phyloP scores from a whole-genome alignment of 2,329 filamentous ascomycete species.

The Cladosporium sp. region DNA sequence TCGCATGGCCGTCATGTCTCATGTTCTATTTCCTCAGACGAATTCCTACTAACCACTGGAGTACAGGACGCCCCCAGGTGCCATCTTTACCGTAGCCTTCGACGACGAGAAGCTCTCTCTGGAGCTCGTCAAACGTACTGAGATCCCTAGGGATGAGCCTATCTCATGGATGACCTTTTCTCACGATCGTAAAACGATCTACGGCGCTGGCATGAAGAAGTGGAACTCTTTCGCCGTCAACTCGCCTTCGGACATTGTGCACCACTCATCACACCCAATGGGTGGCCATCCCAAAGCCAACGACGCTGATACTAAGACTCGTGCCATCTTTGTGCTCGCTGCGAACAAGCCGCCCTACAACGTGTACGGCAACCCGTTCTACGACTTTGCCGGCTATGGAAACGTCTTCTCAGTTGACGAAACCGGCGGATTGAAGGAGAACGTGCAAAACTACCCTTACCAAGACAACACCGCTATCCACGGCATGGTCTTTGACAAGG shows the following conservation, averaged over 20 bases:
- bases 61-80: slow-evolving; percentile 67
- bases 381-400: slow-evolving; percentile 76
- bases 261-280: slow-evolving; percentile 70
- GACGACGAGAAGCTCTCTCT: slow-evolving; percentile 75
- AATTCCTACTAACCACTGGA: background rate
- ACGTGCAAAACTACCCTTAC: slow-evolving; percentile 71
- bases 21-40: no score
- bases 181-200: slow-evolving; percentile 76
- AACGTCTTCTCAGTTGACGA: slow-evolving; percentile 64
- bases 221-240: slow-evolving; percentile 79
- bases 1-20: no score
- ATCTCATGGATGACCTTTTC: slow-evolving; percentile 89
- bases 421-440: slow-evolving; percentile 55
- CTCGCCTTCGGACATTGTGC: slow-evolving; percentile 69
- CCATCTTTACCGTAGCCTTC: slow-evolving; percentile 85
- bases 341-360: slow-evolving; percentile 72
- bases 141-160: slow-evolving; percentile 76
- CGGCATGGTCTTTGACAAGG: slow-evolving; percentile 75
- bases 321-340: slow-evolving; percentile 83
- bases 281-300: slow-evolving; percentile 67
- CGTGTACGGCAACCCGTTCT: slow-evolving; percentile 89
- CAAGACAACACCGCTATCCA: slow-evolving; percentile 68
- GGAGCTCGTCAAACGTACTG: slow-evolving; percentile 72
- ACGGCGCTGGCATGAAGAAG: slow-evolving; percentile 89
- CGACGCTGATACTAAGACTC: slow-evolving; percentile 69